These are phyloP conservation scores for Mycosphaerella sp. DNA, from an alignment of 2,329 filamentous ascomycete genomes.

Conservation along the genomic window DNA sequence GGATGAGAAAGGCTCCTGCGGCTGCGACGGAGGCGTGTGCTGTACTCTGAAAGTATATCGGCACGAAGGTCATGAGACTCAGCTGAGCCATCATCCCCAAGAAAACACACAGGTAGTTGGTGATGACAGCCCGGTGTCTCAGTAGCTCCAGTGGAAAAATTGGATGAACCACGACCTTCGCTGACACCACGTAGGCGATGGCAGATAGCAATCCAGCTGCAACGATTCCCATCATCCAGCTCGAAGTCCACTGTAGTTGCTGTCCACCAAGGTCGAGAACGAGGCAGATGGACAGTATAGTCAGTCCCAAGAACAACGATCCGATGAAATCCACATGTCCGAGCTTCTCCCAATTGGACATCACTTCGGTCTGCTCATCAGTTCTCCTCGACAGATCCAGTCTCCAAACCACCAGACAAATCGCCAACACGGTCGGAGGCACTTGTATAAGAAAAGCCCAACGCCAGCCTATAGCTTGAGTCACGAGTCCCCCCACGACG, in stretches of 20 bases:
- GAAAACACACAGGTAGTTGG: slow-evolving; percentile 48
- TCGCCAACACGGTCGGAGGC: slow-evolving; percentile 50
- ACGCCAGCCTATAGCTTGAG: slow-evolving; percentile 60
- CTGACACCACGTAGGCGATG: slow-evolving; percentile 22
- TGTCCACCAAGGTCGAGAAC: slow-evolving; percentile 33
- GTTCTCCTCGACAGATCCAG: slow-evolving; percentile 19
- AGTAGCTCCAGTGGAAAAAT: slow-evolving; percentile 55
- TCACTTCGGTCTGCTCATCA: neutral
- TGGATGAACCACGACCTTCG: slow-evolving; percentile 35
- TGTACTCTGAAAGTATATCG: slow-evolving; percentile 64
- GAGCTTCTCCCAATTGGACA: neutral
- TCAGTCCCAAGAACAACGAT: no score
- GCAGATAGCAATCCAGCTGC: neutral
- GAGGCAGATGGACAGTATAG: no score
- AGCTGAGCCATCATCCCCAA: slow-evolving; percentile 55
- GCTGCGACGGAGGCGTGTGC: slow-evolving; percentile 51
- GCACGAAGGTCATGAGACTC: slow-evolving; percentile 59
- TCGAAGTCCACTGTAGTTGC: slow-evolving; percentile 35
- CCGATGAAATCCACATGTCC: slow-evolving; percentile 23
- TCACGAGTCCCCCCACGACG: slow-evolving; percentile 54
- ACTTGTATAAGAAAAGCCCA: slow-evolving; percentile 57
- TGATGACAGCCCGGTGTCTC: slow-evolving; percentile 47
- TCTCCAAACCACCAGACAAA: slow-evolving; percentile 40
- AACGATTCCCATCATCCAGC: slow-evolving; percentile 13
- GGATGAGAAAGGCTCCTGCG: slow-evolving; percentile 58